phyloP scores from a whole-genome alignment of 169 alveolate genomes.

The Eimeria acervulina region DNA sequence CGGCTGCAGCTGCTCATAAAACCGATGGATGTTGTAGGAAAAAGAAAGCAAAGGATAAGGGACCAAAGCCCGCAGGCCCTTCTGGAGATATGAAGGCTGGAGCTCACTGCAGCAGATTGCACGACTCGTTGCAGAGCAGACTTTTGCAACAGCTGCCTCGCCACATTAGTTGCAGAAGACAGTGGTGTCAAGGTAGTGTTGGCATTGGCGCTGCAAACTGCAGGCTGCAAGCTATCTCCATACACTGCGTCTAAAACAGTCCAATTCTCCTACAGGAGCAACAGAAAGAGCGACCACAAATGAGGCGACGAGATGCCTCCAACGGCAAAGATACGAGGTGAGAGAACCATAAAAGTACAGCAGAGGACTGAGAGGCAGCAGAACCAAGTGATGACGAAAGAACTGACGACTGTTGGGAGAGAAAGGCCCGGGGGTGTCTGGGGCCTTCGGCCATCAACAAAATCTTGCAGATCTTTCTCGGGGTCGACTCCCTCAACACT shows the following conservation, averaged over 20 bases:
- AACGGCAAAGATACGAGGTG: not conserved
- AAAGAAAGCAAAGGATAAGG: not conserved
- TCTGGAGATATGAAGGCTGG: not conserved
- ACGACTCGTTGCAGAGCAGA: conserved; percentile 66
- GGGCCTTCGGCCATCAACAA: conserved; percentile 37
- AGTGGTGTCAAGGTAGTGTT: conserved; percentile 11
- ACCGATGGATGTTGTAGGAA: not conserved
- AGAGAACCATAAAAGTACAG: not conserved
- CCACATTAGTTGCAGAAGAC: conserved; percentile 78
- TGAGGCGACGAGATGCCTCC: not conserved
- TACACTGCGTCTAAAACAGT: conserved; percentile 50
- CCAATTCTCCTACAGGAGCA: conserved; percentile 46
- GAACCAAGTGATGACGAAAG: not conserved
- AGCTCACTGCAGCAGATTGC: conserved; percentile 79
- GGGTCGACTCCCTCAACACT: conserved; percentile 75
- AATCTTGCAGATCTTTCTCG: conserved; percentile 67
- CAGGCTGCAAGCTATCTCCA: conserved; percentile 67
- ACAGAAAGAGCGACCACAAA: not conserved
- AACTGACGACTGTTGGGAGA: conserved; percentile 53
- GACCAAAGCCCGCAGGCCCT: not conserved
- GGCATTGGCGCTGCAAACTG: conserved; percentile 6
- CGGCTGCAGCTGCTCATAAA: not conserved
- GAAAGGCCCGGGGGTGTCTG: conserved; percentile 7
- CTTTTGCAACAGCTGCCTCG: conserved; percentile 77
- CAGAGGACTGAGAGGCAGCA: not conserved